Base-by-base conservation (phyloP, 1,139 yeast genomes). In the Zygosaccharomyces sapae region DNA sequence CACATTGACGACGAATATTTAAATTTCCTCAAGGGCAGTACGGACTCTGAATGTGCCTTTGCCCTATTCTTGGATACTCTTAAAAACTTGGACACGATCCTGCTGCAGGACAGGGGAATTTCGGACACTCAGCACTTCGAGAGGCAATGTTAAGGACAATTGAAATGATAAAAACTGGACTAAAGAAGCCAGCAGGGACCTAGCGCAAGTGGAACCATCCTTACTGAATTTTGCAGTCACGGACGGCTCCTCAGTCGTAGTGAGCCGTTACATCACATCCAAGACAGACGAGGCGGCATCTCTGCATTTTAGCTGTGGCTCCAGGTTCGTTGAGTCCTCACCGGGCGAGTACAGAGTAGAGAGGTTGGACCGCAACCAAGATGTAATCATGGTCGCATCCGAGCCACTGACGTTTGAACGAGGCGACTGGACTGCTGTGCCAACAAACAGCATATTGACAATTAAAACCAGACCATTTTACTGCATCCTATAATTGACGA, bases 361-460 rank as follows among this genome's bases (percentile, higher is more conserved):
- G 67, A 75, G 98, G 44, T 73, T 87, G 51, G 95, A 90, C 66
- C 75, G 97, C 44, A 86, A 94, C 6, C 97, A 90, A 65, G 92
- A 88, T 66, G 92, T 92, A 33, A 84, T 92, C n/a, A 86, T 92
- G 81, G 88, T 92, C 38, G 96, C 98, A 1, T 84, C 95, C 31
- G 98, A 92, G 63, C 98, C 98, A 0, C 73, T 92, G 49, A 92
- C 98, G 0, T 92, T 92, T 67, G 97, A 92, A 70, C 73, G 98
- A 49, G 92, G 92, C 35, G 98, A 92, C 69, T 92, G 98, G 98
- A 86, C 92, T 50, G 84, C 96, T 13, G 95, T 92, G 1, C 98
- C 97, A 1, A 85, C 97, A 3, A 92, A 92, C 66, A 85, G 97
- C 2, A 70, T 84, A 3, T 67, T 92, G n/a, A 86, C 96, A 0